Conservation (phyloP, 2,329 filamentous ascomycete species). For the Colletotrichum zoysiae region DNA sequence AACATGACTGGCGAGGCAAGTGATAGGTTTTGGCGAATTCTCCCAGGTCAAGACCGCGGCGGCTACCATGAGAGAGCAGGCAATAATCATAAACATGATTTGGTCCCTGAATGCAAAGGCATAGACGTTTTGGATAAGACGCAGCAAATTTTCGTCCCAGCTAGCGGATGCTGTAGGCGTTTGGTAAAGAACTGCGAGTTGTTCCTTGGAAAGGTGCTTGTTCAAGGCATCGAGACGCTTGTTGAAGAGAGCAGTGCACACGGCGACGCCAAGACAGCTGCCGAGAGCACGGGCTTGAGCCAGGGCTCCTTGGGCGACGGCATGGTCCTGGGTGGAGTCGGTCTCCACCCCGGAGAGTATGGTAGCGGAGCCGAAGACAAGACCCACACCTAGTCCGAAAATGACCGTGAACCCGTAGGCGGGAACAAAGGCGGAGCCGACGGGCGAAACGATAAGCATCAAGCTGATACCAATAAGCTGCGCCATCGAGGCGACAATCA, state of each 20-base stretch:
- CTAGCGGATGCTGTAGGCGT: constrained; percentile 56
- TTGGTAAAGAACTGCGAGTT: constrained; percentile 59
- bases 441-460: constrained; percentile 58
- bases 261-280: constrained; percentile 69
- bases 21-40: constrained; percentile 53
- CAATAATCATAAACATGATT: constrained; percentile 60
- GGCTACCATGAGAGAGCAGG: constrained; percentile 58
- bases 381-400: constrained; percentile 70
- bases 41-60: constrained; percentile 61
- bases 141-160: constrained; percentile 50
- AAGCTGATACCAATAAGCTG: constrained; percentile 66
- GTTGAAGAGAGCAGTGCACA: constrained; percentile 71
- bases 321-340: constrained; percentile 61
- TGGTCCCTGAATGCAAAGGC: constrained; percentile 60
- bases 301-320: constrained; percentile 70
- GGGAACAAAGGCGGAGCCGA: constrained; percentile 51
- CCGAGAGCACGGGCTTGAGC: constrained; percentile 72
- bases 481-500: constrained; percentile 62
- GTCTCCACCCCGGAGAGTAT: constrained; percentile 68
- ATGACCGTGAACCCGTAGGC: constrained; percentile 69
- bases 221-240: constrained; percentile 56
- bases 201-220: constrained; percentile 50
- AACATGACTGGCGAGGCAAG: constrained; percentile 19
- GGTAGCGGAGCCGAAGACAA: constrained; percentile 68
- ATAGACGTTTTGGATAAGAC: constrained; percentile 57